phyloP scores from a whole-genome alignment of 768 basidiomycete species.

The Butyriboletus loyo region DNA sequence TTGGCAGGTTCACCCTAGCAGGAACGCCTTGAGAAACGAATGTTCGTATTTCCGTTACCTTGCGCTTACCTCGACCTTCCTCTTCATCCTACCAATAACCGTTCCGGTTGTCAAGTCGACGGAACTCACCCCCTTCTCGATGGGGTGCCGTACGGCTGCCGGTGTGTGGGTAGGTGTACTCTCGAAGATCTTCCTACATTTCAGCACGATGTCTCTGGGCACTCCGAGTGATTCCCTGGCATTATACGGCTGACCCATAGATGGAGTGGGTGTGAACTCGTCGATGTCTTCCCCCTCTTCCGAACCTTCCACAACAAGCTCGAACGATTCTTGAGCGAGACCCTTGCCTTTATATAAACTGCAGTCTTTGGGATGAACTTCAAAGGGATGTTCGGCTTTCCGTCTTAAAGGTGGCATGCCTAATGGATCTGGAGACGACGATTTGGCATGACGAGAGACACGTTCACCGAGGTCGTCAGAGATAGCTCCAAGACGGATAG shows the following conservation, averaged over 20 bases:
- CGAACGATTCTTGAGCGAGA: conserved; percentile 10
- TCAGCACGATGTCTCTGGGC: conserved; percentile 17
- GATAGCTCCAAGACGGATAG: conserved; percentile 13
- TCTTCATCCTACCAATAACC: conserved; percentile 22
- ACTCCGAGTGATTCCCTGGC: conserved; percentile 9
- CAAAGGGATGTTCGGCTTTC: conserved; percentile 16
- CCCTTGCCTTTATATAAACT: conserved; percentile 23
- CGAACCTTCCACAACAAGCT: conserved; percentile 18
- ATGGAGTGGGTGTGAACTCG: conserved; percentile 11
- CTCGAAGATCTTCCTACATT: conserved; percentile 13
- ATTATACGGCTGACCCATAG: neutral
- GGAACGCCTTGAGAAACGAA: conserved; percentile 3
- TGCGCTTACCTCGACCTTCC: conserved; percentile 22
- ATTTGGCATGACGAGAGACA: conserved; percentile 9
- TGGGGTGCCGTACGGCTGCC: conserved; percentile 2
- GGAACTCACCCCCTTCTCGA: neutral
- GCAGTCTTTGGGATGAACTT: conserved; percentile 15
- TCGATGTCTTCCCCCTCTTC: conserved; percentile 25
- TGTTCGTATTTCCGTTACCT: neutral
- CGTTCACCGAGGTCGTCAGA: conserved; percentile 24
- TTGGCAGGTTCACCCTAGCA: conserved; percentile 1
- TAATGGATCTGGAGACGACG: conserved; percentile 28
- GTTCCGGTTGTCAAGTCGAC: conserved; percentile 4
- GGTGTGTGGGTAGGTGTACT: neutral
- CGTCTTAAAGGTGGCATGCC: neutral